Conservation (phyloP, 441 rosid species). For the California macrophylla region DNA sequence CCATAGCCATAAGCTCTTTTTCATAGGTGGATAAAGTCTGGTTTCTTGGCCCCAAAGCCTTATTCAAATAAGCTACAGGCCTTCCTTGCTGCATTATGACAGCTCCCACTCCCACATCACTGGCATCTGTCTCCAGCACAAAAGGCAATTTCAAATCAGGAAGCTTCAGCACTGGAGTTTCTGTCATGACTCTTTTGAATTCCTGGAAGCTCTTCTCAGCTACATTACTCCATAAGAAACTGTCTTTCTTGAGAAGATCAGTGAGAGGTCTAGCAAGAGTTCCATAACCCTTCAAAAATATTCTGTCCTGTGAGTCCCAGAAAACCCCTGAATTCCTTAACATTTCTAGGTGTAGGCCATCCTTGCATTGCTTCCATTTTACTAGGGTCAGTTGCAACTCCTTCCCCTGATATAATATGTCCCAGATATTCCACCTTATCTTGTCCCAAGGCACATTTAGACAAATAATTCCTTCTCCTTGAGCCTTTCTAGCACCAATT, state of each 20-base stretch:
- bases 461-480: background rate
- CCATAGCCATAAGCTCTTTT: background rate
- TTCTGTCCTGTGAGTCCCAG: background rate
- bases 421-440: constrained; percentile 2
- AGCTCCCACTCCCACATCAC: background rate
- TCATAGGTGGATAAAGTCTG: background rate
- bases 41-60: background rate
- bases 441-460: background rate
- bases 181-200: background rate
- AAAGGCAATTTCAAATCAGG: background rate
- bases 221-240: background rate
- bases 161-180: background rate
- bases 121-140: background rate
- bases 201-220: background rate
- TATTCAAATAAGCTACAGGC: background rate
- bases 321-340: background rate
- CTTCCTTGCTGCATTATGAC: background rate
- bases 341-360: background rate
- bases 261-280: background rate
- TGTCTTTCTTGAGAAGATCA: background rate
- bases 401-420: background rate
- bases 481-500: no score
- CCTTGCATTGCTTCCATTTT: background rate
- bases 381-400: background rate
- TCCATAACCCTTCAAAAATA: background rate